A percentile compares a stretch with the other conserved stretches of the same genome.
These are phyloP conservation scores for Hanseniaspora sp. DNA, from an alignment of 1,139 yeast genomes.

Conservation along the genomic window DNA sequence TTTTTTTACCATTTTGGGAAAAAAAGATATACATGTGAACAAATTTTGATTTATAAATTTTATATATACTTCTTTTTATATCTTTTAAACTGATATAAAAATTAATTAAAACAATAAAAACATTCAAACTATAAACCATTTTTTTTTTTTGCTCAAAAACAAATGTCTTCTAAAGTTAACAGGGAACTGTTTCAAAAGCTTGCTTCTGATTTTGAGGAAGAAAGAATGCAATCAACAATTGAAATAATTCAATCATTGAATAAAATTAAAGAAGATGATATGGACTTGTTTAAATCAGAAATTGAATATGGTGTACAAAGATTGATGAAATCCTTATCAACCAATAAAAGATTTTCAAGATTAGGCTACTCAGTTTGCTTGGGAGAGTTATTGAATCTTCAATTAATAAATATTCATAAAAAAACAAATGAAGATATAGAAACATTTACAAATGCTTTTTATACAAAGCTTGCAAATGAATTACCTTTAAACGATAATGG, in stretches of 20 bases:
- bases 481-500: conserved; percentile 35
- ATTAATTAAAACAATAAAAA: too few relatives aligned
- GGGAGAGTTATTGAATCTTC: conserved; percentile 53
- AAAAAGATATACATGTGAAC: too few relatives aligned
- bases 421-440: conserved; percentile 27
- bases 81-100: too few relatives aligned
- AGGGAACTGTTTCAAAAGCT: conserved; percentile 68
- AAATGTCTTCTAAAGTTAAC: conserved; percentile 40
- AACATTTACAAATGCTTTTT: conserved; percentile 24
- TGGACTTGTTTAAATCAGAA: conserved; percentile 32
- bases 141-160: conserved; percentile 18
- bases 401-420: conserved; percentile 27
- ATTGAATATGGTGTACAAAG: conserved; percentile 77
- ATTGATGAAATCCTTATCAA: conserved; percentile 66
- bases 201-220: conserved; percentile 65
- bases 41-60: too few relatives aligned
- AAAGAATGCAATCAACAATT: conserved; percentile 64
- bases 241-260: conserved; percentile 51
- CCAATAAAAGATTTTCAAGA: conserved; percentile 74
- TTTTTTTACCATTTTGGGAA: background rate
- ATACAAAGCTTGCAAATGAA: conserved; percentile 36
- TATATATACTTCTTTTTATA: too few relatives aligned
- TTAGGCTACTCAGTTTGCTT: conserved; percentile 83
- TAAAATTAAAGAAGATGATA: conserved; percentile 27
- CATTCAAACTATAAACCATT: background rate